Percentiles rank a stretch among this genome's conserved stretches.
These are phyloP conservation scores for Scleroderma citrinum DNA, from an alignment of 768 basidiomycete species.

Conservation along the genomic window DNA sequence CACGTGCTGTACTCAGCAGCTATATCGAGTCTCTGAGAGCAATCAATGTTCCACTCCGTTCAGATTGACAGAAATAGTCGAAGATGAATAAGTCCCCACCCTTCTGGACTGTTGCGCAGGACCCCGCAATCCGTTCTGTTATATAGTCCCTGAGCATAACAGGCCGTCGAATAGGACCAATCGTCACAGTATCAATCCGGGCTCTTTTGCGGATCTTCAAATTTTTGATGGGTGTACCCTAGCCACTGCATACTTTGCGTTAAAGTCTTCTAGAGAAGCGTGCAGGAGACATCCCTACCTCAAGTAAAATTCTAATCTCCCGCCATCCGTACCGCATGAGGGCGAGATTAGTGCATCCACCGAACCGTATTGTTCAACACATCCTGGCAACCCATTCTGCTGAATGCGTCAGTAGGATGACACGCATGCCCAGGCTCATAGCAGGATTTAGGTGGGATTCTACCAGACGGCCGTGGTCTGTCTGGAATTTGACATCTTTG, in stretches of 20 bases:
- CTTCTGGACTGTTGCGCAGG: conserved; percentile 2
- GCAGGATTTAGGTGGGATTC: conserved; percentile 12
- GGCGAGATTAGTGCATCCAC: conserved; percentile 13
- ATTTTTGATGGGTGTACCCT: conserved; percentile 9
- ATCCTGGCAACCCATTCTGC: conserved; percentile 12
- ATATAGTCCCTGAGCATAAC: too few species aligned
- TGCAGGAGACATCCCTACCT: conserved; percentile 7
- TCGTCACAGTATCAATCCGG: too few species aligned
- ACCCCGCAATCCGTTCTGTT: too few species aligned
- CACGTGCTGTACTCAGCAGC: conserved; percentile 14
- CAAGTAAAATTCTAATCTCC: conserved; percentile 11
- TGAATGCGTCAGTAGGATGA: conserved; percentile 12
- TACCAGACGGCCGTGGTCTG: conserved; percentile 12
- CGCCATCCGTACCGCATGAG: conserved; percentile 17
- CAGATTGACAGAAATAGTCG: too few species aligned
- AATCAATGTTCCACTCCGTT: neutral
- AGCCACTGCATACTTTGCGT: conserved; percentile 14
- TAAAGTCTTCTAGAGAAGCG: neutral
- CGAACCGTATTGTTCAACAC: conserved; percentile 5
- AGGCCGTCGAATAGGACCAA: too few species aligned
- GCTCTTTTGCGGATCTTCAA: too few species aligned
- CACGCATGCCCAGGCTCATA: conserved; percentile 7
- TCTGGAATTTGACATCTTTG: conserved; percentile 14
- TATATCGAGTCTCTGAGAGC: neutral
- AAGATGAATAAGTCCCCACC: neutral